Percentiles rank a stretch among this genome's conserved stretches.
These are phyloP conservation scores for Catharanthus roseus DNA, from an alignment of 257 asterid genomes.

Conservation along the genomic window DNA sequence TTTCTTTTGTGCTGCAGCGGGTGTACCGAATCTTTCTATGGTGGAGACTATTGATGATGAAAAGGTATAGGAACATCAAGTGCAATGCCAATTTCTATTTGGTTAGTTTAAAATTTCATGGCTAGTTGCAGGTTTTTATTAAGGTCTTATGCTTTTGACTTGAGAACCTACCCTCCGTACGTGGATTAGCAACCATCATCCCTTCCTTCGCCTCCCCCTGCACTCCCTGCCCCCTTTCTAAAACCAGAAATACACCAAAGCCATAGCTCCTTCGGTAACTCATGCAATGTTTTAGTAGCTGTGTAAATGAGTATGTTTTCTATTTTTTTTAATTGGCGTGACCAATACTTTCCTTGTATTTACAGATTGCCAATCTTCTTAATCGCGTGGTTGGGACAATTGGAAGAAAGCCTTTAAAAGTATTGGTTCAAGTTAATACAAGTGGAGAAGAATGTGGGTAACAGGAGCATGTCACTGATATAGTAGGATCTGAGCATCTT, in stretches of 20 bases:
- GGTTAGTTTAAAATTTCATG: background rate
- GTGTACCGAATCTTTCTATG: conserved; percentile 82
- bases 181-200: background rate
- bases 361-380: conserved; percentile 79
- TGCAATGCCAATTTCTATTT: background rate
- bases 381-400: conserved; percentile 62
- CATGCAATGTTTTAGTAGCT: background rate
- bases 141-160: too few relatives aligned
- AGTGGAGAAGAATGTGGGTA: conserved; percentile 98
- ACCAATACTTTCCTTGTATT: conserved; percentile 1
- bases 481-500: conserved; percentile 10
- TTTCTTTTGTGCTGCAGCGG: conserved; percentile 40
- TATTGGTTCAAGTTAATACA: conserved; percentile 88
- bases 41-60: conserved; percentile 96
- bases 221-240: background rate
- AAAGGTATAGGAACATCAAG: conserved; percentile 46
- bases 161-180: background rate
- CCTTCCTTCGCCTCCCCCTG: background rate
- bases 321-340: background rate
- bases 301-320: background rate
- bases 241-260: too few relatives aligned
- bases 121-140: background rate
- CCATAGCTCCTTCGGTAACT: background rate
- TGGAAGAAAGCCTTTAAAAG: conserved; percentile 85
- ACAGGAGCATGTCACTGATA: conserved; percentile 27